Base-by-base conservation (phyloP, 78 protist species). In the Emiliania huxleyi region DNA sequence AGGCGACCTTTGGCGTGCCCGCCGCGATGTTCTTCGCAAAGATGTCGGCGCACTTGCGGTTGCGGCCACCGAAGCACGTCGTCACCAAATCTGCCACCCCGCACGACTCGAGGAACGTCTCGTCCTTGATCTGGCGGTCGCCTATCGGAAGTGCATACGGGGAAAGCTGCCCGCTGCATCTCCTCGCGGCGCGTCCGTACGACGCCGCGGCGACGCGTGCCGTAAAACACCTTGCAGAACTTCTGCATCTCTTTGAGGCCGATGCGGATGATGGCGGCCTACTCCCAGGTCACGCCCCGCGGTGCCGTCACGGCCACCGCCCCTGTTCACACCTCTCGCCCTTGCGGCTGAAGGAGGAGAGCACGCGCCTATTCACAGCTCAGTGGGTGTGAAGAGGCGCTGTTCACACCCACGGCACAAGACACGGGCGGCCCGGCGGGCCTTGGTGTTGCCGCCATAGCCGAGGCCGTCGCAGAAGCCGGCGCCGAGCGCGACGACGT, bases 401-500 rank as follows among this genome's bases (percentile, higher is more conserved):
- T n/a, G n/a, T n/a, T n/a, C n/a, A n/a, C n/a, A n/a, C n/a, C n/a
- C n/a, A n/a, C n/a, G n/a, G n/a, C n/a, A n/a, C n/a, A n/a, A n/a
- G n/a, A n/a, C n/a, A n/a, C n/a, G n/a, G n/a, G n/a, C n/a, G n/a
- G n/a, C n/a, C n/a, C n/a, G n/a, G n/a, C n/a, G n/a, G n/a, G 97
- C 96, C 93, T 96, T 96, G 29, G 97, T 92, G 94, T 96, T 96
- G 92, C 90, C 81, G 40, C 96, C 96, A 26, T 33, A 49, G 35
- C 35, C 56, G 77, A 95, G 92, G 40, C 97, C 97, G 62, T 96
- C 97, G 35, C 11, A 26, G 46, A 96, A 95, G 83, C 97, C 97
- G n/a, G 97, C 96, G 3, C 90, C 97, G n/a, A 96, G 83, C n/a
- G 97, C 97, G 23, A 96, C 97, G 1, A 96, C 71, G 75, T 96